A percentile compares a stretch with the other conserved stretches of the same genome.
These are phyloP conservation scores for Candida endomychidarum DNA, from an alignment of 805 yeast species.

Conservation along the genomic window DNA sequence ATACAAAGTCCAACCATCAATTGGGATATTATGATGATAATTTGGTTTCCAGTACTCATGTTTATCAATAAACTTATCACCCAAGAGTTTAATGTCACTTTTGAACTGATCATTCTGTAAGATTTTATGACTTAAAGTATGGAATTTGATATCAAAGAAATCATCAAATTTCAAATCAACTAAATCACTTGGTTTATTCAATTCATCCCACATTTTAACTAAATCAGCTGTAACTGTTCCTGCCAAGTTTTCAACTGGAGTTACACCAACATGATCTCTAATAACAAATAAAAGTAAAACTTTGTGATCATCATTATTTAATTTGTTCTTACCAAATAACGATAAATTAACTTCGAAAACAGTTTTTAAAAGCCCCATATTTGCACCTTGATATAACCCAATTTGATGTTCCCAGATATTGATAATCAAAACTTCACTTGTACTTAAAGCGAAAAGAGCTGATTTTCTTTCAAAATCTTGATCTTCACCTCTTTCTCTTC, in stretches of 20 bases:
- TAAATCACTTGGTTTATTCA: conserved; percentile 71
- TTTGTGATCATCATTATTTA: conserved; percentile 46
- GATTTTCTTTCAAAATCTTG: conserved; percentile 98
- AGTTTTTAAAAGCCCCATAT: conserved; percentile 91
- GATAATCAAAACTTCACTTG: conserved; percentile 85
- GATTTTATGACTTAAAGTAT: conserved; percentile 80
- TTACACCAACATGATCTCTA: conserved; percentile 86
- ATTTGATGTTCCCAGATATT: conserved; percentile 98
- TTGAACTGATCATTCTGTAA: conserved; percentile 73
- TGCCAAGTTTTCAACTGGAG: conserved; percentile 73
- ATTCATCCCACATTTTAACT: conserved; percentile 70
- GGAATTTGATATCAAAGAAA: conserved; percentile 83
- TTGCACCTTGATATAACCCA: conserved; percentile 96
- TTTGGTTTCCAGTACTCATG: conserved; percentile 56
- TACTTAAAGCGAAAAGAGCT: conserved; percentile 90
- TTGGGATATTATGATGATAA: conserved; percentile 83
- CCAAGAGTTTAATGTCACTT: conserved; percentile 58
- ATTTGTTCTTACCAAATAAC: conserved; percentile 64
- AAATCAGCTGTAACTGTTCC: conserved; percentile 71
- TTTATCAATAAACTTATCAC: conserved; percentile 53
- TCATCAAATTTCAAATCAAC: conserved; percentile 58
- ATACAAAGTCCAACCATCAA: conserved; percentile 95
- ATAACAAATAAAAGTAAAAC: conserved; percentile 81
- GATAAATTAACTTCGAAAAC: conserved; percentile 94
- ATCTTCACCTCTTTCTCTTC: conserved; percentile 96